phyloP scores from a whole-genome alignment of 164 flowering plant genomes.

The Berberis thunbergii region DNA sequence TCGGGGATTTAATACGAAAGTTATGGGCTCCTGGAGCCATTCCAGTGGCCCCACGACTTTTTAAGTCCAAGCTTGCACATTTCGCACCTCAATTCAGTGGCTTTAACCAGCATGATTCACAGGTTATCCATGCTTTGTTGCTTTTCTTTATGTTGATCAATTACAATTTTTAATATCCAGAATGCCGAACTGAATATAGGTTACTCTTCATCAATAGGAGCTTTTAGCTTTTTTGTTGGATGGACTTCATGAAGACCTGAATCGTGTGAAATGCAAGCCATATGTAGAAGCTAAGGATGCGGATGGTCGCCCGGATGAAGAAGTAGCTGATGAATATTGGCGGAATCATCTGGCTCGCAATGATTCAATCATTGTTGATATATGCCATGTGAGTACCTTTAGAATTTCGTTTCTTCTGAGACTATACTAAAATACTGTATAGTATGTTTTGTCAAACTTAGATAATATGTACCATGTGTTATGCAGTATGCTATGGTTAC shows the following conservation, averaged over 20 bases:
- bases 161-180: not conserved
- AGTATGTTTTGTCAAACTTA: no score
- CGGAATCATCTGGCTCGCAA: slow-evolving; percentile 76
- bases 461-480: no score
- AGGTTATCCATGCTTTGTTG: slow-evolving; percentile 38
- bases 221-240: slow-evolving; percentile 89
- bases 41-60: slow-evolving; percentile 59
- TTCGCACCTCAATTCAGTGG: slow-evolving; percentile 94
- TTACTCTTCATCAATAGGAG: slow-evolving; percentile 33
- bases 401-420: no score
- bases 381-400: slow-evolving; percentile 61
- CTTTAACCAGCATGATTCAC: slow-evolving; percentile 93
- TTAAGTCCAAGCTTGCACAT: slow-evolving; percentile 69
- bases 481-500: no score
- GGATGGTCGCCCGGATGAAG: slow-evolving; percentile 63
- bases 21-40: slow-evolving; percentile 80
- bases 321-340: slow-evolving; percentile 90
- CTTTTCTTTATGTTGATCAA: not conserved
- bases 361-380: slow-evolving; percentile 84
- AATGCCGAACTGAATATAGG: not conserved
- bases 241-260: slow-evolving; percentile 94
- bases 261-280: slow-evolving; percentile 83
- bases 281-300: slow-evolving; percentile 80
- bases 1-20: slow-evolving; percentile 79
- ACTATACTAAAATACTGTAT: no score